Percentiles rank a stretch among this genome's conserved stretches.
phyloP scores from a whole-genome alignment of 2,329 filamentous ascomycete species.

The Ceratocystis huliohia region DNA sequence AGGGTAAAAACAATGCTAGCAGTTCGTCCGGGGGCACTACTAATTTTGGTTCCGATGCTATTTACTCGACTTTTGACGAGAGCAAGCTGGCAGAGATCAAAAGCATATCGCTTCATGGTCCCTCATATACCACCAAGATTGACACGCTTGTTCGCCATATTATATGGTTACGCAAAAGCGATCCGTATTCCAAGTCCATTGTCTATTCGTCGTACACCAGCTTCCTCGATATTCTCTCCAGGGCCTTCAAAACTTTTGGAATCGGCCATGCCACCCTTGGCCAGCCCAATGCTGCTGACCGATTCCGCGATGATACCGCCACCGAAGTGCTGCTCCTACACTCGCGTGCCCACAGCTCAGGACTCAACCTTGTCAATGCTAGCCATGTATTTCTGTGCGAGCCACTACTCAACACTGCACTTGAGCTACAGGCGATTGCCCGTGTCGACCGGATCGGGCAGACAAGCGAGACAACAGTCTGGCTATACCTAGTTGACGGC shows the following conservation, averaged over 20 bases:
- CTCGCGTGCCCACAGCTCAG: slow-evolving; percentile 75
- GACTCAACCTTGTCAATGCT: slow-evolving; percentile 82
- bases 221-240: slow-evolving; percentile 61
- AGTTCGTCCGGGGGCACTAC: neutral
- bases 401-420: slow-evolving; percentile 79
- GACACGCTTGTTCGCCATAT: slow-evolving; percentile 72
- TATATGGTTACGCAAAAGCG: slow-evolving; percentile 69
- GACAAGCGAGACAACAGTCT: slow-evolving; percentile 74
- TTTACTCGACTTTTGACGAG: slow-evolving; percentile 67
- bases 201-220: slow-evolving; percentile 70
- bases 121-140: slow-evolving; percentile 79
- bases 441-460: slow-evolving; percentile 93
- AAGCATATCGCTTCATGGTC: slow-evolving; percentile 57
- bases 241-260: slow-evolving; percentile 56
- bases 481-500: slow-evolving; percentile 83
- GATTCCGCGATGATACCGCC: slow-evolving; percentile 61
- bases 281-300: slow-evolving; percentile 52
- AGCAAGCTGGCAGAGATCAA: slow-evolving; percentile 68
- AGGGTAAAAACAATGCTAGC: neutral
- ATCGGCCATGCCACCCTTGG: slow-evolving; percentile 65
- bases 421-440: slow-evolving; percentile 90
- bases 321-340: slow-evolving; percentile 80
- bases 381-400: slow-evolving; percentile 93
- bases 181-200: slow-evolving; percentile 79
- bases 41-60: neutral